Percentiles rank a stretch among this genome's conserved stretches.
phyloP scores from a whole-genome alignment of 2,329 filamentous ascomycete genomes.

The Aspergillus chevalieri region DNA sequence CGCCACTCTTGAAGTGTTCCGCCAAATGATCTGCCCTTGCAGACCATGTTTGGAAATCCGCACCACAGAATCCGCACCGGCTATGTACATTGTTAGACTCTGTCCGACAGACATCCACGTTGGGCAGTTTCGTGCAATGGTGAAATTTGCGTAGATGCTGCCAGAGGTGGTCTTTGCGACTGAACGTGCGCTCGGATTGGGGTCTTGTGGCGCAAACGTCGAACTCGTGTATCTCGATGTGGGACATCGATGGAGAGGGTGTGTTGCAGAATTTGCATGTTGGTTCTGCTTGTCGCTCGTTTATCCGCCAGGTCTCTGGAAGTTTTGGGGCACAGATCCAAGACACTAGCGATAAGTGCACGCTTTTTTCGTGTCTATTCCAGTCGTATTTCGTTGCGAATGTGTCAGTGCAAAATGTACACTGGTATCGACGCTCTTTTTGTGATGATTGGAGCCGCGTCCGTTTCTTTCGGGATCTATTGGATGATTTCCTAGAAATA shows the following conservation, averaged over 20 bases:
- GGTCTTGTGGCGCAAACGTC: slow-evolving; percentile 48
- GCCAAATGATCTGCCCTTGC: slow-evolving; percentile 49
- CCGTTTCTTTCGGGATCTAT: slow-evolving; percentile 1
- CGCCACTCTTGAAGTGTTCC: slow-evolving; percentile 50
- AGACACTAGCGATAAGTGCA: slow-evolving; percentile 45
- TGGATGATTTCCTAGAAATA: slow-evolving; percentile 7
- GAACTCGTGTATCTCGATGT: slow-evolving; percentile 50
- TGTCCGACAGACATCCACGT: slow-evolving; percentile 52
- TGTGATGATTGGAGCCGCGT: slow-evolving; percentile 1
- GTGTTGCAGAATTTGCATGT: slow-evolving; percentile 48
- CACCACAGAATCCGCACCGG: slow-evolving; percentile 50
- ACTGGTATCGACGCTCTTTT: slow-evolving; percentile 30
- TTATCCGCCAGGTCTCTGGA: slow-evolving; percentile 9
- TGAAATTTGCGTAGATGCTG: slow-evolving; percentile 54
- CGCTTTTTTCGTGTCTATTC: slow-evolving; percentile 46
- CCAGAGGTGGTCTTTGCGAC: slow-evolving; percentile 52
- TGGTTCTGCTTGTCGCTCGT: slow-evolving; percentile 1
- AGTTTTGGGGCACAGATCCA: slow-evolving; percentile 27
- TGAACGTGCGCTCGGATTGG: slow-evolving; percentile 48
- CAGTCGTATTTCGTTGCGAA: slow-evolving; percentile 49
- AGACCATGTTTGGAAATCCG: slow-evolving; percentile 45
- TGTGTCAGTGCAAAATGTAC: slow-evolving; percentile 45
- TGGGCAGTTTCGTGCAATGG: slow-evolving; percentile 44
- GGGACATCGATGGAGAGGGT: slow-evolving; percentile 38
- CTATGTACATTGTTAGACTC: slow-evolving; percentile 46